Conservation (phyloP, 768 basidiomycete genomes). For the Leucocoprinus leucothites region DNA sequence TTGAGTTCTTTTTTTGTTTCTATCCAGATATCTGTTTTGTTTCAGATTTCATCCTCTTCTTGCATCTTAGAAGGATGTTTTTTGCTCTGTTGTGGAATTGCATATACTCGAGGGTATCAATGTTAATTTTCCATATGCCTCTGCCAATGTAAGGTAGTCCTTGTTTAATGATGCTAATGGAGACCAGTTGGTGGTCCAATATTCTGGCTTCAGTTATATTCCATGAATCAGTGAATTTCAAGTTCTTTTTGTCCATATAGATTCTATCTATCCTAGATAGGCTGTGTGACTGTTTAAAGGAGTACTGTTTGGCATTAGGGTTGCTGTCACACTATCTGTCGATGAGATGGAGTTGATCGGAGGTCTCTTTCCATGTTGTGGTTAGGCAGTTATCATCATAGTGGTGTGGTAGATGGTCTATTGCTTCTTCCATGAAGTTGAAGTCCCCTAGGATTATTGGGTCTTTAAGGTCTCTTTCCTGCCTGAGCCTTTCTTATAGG, state of each 20-base stretch:
- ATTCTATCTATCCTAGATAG: slow-evolving; percentile 33
- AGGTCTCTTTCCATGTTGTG: slow-evolving; percentile 19
- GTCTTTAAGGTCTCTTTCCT: no score
- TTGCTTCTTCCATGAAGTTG: slow-evolving; percentile 35
- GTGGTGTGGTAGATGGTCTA: slow-evolving; percentile 31
- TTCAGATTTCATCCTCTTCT: not conserved
- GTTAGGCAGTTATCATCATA: not conserved
- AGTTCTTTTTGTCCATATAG: slow-evolving; percentile 20
- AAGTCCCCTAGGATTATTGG: slow-evolving; percentile 38
- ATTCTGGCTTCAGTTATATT: slow-evolving; percentile 19
- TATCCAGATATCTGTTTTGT: not conserved
- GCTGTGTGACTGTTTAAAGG: slow-evolving; percentile 20
- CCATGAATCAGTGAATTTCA: slow-evolving; percentile 21
- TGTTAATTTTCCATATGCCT: slow-evolving; percentile 29
- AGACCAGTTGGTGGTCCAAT: slow-evolving; percentile 30
- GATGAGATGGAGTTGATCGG: slow-evolving; percentile 10
- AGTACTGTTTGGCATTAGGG: slow-evolving; percentile 20
- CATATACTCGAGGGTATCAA: slow-evolving; percentile 18
- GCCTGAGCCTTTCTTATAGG: slow-evolving; percentile 1
- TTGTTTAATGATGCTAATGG: slow-evolving; percentile 16
- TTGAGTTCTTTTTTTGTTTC: not conserved
- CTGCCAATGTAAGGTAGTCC: slow-evolving; percentile 24
- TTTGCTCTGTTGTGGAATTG: slow-evolving; percentile 3
- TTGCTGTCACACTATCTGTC: slow-evolving; percentile 31
- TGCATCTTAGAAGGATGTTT: not conserved